Conservation (phyloP, 805 yeast genomes). For the Lipomyces mesembrius region DNA sequence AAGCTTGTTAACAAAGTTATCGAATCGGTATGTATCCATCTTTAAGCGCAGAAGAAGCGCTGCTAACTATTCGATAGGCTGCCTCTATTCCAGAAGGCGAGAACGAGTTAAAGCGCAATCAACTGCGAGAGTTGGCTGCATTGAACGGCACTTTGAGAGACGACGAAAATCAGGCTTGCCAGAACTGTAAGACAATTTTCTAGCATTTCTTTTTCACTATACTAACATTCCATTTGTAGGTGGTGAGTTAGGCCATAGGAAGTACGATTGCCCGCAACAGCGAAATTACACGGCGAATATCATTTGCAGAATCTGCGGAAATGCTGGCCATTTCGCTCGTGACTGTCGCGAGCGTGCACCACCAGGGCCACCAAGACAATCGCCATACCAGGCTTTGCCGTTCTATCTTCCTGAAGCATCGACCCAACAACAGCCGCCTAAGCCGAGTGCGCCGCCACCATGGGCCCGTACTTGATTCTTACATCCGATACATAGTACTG, state of each 20-base stretch:
- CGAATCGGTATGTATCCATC: conserved; percentile 50
- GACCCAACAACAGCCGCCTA: conserved; percentile 16
- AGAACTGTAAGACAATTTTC: conserved; percentile 50
- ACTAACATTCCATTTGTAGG: conserved; percentile 10
- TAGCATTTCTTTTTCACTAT: background rate
- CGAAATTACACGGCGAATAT: conserved; percentile 58
- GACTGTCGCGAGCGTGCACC: conserved; percentile 66
- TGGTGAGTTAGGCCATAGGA: conserved; percentile 68
- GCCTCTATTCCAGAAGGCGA: conserved; percentile 90
- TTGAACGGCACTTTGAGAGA: conserved; percentile 93
- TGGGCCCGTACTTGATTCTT: conserved; percentile 24
- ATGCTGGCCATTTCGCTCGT: conserved; percentile 81
- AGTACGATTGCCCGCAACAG: conserved; percentile 64
- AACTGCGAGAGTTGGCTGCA: conserved; percentile 87
- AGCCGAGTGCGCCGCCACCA: conserved; percentile 31
- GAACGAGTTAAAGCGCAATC: conserved; percentile 88
- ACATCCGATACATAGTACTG: background rate
- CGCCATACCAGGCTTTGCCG: background rate
- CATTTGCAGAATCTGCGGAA: conserved; percentile 79
- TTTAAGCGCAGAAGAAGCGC: background rate
- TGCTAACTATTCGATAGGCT: conserved; percentile 50
- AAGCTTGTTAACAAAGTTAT: conserved; percentile 74
- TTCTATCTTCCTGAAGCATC: background rate
- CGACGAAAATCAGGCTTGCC: conserved; percentile 67
- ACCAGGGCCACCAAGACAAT: conserved; percentile 16